A percentile compares a stretch with the other conserved stretches of the same genome.
These are phyloP conservation scores for Lipomyces sp. DNA, from an alignment of 805 yeast genomes.

Conservation along the genomic window DNA sequence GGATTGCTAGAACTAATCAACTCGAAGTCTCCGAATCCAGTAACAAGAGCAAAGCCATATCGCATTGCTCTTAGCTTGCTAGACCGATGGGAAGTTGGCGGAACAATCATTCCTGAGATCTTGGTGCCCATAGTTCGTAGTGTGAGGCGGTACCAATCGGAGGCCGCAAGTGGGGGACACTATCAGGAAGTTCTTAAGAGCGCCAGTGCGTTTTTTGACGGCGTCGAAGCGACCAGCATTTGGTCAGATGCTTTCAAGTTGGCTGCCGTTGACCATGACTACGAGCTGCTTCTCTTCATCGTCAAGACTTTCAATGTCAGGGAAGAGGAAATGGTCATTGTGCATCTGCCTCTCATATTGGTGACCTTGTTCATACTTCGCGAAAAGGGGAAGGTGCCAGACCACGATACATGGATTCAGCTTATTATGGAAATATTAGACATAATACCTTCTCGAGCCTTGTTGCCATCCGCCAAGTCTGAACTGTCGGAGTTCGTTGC, in stretches of 20 bases:
- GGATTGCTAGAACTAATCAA: conserved; percentile 52
- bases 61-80: conserved; percentile 67
- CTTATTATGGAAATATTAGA: conserved; percentile 47
- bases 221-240: conserved; percentile 74
- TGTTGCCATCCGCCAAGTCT: conserved; percentile 52
- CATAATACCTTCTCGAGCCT: conserved; percentile 62
- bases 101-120: conserved; percentile 62
- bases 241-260: conserved; percentile 62
- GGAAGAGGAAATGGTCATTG: conserved; percentile 81
- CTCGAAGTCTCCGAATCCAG: conserved; percentile 35
- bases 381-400: background rate
- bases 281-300: conserved; percentile 57
- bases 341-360: conserved; percentile 71
- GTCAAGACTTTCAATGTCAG: conserved; percentile 64
- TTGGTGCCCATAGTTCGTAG: conserved; percentile 62
- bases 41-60: conserved; percentile 50
- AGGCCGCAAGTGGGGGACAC: conserved; percentile 31
- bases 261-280: conserved; percentile 36
- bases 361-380: conserved; percentile 34
- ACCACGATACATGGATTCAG: conserved; percentile 39
- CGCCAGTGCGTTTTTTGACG: conserved; percentile 74
- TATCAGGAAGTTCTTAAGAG: conserved; percentile 52
- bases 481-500: conserved; percentile 26
- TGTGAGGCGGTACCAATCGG: conserved; percentile 40
- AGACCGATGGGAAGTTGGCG: conserved; percentile 95